Conservation (phyloP, 78 protist genomes). For the Dictyostelium firmibasis region DNA sequence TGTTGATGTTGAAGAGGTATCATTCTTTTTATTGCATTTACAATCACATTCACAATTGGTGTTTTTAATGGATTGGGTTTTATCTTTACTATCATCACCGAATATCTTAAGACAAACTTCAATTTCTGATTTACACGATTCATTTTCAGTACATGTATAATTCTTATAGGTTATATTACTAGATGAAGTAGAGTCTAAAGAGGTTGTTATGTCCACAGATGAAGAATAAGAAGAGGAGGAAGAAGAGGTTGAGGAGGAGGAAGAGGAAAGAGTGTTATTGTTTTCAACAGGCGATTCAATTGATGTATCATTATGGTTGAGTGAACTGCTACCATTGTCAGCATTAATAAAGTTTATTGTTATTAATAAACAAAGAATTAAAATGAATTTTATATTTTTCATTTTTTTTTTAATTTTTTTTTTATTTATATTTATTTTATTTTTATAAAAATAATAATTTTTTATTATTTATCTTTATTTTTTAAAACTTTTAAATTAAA, state of each 20-base stretch:
- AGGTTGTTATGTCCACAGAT: no score
- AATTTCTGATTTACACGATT: background rate
- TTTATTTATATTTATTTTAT: no score
- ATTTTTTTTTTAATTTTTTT: background rate
- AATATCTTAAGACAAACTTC: background rate
- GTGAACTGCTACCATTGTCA: background rate
- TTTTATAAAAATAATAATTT: no score
- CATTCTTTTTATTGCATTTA: background rate
- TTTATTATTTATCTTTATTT: no score
- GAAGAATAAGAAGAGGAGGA: background rate
- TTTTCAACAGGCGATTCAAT: background rate
- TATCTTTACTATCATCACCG: background rate
- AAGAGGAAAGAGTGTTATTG: background rate
- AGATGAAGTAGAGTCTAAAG: no score
- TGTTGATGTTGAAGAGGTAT: background rate
- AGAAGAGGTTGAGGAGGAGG: background rate
- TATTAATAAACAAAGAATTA: background rate
- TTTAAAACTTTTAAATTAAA: no score
- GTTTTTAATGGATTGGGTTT: background rate
- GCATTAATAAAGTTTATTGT: background rate
- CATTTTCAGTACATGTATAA: background rate
- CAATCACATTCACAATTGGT: background rate
- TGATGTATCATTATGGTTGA: background rate
- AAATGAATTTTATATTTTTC: background rate
- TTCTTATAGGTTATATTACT: background rate